phyloP scores from a whole-genome alignment of 1,284 basidiomycete species.

The Sporisorium exsertum region DNA sequence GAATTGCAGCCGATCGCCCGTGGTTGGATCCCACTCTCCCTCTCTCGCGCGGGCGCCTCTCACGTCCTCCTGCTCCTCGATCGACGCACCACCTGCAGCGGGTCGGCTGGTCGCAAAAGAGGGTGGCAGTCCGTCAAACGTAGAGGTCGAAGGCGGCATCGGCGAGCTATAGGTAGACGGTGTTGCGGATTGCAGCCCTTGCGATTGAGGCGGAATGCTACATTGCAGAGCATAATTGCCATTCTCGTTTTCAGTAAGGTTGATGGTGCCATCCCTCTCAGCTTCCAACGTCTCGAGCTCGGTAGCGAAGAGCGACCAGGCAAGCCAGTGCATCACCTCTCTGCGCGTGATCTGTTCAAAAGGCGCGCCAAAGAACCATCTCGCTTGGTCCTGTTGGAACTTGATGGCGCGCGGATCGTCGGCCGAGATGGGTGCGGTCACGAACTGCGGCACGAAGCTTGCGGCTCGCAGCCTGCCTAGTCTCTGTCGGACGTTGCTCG shows the following conservation, averaged over 20 bases:
- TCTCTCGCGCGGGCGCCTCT: slow-evolving; percentile 21
- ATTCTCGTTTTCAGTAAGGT: too few species aligned
- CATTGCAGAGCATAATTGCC: too few species aligned
- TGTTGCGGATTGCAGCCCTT: slow-evolving; percentile 16
- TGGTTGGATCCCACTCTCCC: slow-evolving; percentile 52
- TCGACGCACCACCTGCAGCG: not conserved
- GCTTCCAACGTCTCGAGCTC: slow-evolving; percentile 53
- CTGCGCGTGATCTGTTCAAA: slow-evolving; percentile 51
- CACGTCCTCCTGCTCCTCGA: slow-evolving; percentile 45
- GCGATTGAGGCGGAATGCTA: not conserved
- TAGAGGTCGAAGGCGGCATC: slow-evolving; percentile 17
- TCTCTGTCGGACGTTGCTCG: slow-evolving; percentile 26
- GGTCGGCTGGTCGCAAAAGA: not conserved
- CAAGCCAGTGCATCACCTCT: slow-evolving; percentile 65
- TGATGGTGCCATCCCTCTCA: slow-evolving; percentile 22
- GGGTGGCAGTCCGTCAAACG: slow-evolving; percentile 20
- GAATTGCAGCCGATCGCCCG: slow-evolving; percentile 51
- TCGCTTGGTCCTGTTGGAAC: slow-evolving; percentile 56
- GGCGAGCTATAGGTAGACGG: slow-evolving; percentile 36
- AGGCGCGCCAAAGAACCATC: slow-evolving; percentile 56
- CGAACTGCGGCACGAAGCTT: slow-evolving; percentile 55
- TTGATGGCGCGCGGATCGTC: slow-evolving; percentile 60
- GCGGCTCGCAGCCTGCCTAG: slow-evolving; percentile 44
- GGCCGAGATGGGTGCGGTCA: slow-evolving; percentile 33
- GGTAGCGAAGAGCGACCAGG: slow-evolving; percentile 61